Percentiles rank a stretch among this genome's conserved stretches.
phyloP scores from a whole-genome alignment of 208 protist species.

The Balamuthia mandrillaris region DNA sequence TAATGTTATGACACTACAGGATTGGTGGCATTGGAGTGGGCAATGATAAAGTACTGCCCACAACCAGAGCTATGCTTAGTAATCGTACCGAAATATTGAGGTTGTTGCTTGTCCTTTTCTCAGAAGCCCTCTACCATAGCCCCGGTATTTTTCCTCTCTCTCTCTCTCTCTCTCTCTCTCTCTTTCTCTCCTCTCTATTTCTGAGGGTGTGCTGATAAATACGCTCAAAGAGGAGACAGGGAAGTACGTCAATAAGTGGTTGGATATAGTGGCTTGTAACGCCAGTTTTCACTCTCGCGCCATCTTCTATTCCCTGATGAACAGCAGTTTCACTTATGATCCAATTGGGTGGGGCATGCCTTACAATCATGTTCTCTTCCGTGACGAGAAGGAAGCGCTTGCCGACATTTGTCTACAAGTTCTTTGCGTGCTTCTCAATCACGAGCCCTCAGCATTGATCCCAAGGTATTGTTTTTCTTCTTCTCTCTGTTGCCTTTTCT shows the following conservation, averaged over 20 bases:
- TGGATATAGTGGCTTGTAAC: not conserved
- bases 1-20: too few species aligned
- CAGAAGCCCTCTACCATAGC: not conserved
- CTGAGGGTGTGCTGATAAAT: too few species aligned
- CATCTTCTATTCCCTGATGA: conserved; percentile 9
- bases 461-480: too few species aligned
- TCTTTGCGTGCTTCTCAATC: not conserved
- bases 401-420: not conserved
- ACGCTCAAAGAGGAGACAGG: not conserved
- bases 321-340: not conserved
- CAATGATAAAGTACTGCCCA: not conserved
- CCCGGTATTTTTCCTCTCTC: too few species aligned
- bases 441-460: not conserved
- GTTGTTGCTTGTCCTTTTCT: not conserved
- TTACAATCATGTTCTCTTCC: conserved; percentile 6
- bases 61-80: not conserved
- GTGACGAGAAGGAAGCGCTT: not conserved
- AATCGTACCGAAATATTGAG: not conserved
- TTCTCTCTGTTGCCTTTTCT: too few species aligned
- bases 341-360: conserved; percentile 5
- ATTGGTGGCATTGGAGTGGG: too few species aligned
- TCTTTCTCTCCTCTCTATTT: too few species aligned
- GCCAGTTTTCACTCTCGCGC: not conserved
- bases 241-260: not conserved
- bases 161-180: too few species aligned